A percentile compares a stretch with the other conserved stretches of the same genome.
phyloP scores from a whole-genome alignment of 2,329 filamentous ascomycete species.

The Parastagonospora nodorum region DNA sequence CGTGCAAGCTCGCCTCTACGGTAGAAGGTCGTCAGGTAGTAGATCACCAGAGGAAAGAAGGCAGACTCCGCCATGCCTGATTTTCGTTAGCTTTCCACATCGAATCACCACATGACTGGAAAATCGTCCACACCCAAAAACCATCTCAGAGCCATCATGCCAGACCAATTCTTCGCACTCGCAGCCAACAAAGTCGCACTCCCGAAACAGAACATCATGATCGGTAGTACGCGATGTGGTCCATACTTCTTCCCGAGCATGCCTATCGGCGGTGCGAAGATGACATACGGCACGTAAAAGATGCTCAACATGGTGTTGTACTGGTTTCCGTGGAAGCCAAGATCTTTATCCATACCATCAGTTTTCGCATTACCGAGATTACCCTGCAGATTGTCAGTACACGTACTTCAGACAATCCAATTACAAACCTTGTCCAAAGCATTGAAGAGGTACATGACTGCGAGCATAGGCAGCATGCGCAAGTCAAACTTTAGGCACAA shows the following conservation, averaged over 20 bases:
- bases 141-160: slow-evolving; percentile 70
- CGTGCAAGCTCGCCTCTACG: slow-evolving; percentile 72
- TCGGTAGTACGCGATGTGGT: slow-evolving; percentile 65
- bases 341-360: slow-evolving; percentile 54
- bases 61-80: slow-evolving; percentile 64
- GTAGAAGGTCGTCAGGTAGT: slow-evolving; percentile 68
- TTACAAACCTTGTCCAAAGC: slow-evolving; percentile 30
- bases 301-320: slow-evolving; percentile 72
- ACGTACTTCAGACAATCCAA: too few species aligned
- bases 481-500: slow-evolving; percentile 62
- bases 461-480: slow-evolving; percentile 61
- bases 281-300: slow-evolving; percentile 76
- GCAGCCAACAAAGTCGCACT: slow-evolving; percentile 65
- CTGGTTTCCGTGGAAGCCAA: slow-evolving; percentile 65
- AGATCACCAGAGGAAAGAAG: slow-evolving; percentile 73
- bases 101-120: not conserved
- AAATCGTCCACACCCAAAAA: slow-evolving; percentile 59
- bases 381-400: slow-evolving; percentile 28
- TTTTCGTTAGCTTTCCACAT: slow-evolving; percentile 10
- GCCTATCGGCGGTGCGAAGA: slow-evolving; percentile 68
- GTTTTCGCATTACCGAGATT: slow-evolving; percentile 53
- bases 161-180: slow-evolving; percentile 63
- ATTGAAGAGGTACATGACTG: slow-evolving; percentile 65
- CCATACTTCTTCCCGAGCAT: slow-evolving; percentile 73
- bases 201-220: slow-evolving; percentile 73